Evolutionary conservation across 176 grass and related monocot species (phyloP).

Genomic region (Melocanna baccifera): DNA sequence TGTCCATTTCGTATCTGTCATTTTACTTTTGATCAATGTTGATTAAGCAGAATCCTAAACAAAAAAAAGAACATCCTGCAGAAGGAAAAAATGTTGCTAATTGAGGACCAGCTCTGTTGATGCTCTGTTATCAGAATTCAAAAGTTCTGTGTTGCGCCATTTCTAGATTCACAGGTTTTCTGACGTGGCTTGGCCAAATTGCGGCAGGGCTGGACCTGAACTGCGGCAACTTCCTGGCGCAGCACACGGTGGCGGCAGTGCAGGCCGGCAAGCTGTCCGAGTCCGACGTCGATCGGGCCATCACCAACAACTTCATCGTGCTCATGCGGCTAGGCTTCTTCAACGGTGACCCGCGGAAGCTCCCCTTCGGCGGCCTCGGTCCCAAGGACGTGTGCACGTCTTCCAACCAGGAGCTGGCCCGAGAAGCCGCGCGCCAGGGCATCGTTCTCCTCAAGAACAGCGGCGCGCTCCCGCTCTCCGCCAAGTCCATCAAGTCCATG

Average conservation of each 20-base stretch:
- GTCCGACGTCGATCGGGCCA: constrained; percentile 63
- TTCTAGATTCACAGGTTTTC: neutral
- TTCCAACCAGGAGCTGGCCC: constrained; percentile 70
- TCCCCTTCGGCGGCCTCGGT: constrained; percentile 58
- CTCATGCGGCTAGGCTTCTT: constrained; percentile 90
- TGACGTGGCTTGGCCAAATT: neutral
- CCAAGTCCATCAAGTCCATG: constrained; percentile 58
- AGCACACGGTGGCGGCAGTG: constrained; percentile 67
- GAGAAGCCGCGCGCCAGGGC: constrained; percentile 77
- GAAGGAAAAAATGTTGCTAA: neutral
- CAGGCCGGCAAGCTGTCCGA: constrained; percentile 64
- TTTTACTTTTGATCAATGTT: neutral
- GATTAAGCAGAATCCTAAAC: neutral
- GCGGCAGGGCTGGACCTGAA: constrained; percentile 79
- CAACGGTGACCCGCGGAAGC: constrained; percentile 73
- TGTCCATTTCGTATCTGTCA: neutral
- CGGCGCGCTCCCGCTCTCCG: constrained; percentile 52
- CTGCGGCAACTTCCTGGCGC: constrained; percentile 68
- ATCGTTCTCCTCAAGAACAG: constrained; percentile 95
- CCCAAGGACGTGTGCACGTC: constrained; percentile 78
- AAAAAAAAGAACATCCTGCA: neutral
- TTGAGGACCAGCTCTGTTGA: neutral
- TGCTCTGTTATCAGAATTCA: neutral
- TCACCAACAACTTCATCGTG: constrained; percentile 85
- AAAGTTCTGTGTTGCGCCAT: neutral